phyloP scores from a whole-genome alignment of 768 basidiomycete species.

The Boletus speciosus region DNA sequence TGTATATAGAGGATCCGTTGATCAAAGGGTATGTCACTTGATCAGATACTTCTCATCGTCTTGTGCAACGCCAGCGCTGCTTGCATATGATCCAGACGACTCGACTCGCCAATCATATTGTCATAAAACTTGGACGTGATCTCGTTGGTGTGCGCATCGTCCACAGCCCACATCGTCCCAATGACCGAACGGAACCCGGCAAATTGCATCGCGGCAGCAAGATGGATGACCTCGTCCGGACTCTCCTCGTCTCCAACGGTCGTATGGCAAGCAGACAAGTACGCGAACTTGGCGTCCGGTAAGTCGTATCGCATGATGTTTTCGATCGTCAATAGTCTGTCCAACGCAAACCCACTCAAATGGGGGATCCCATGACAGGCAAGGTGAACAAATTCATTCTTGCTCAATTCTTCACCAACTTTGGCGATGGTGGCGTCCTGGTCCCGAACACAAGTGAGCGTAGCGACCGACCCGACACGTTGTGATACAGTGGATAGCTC shows the following conservation, averaged over 20 bases:
- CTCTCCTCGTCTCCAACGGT: background rate
- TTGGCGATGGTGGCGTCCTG: background rate
- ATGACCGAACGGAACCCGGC: slow-evolving; percentile 7
- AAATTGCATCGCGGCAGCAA: background rate
- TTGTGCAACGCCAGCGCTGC: background rate
- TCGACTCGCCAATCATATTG: background rate
- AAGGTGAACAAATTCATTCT: background rate
- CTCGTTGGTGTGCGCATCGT: background rate
- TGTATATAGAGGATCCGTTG: background rate
- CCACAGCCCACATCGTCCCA: slow-evolving; percentile 6
- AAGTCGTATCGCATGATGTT: background rate
- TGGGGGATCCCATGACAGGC: background rate
- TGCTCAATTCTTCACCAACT: background rate
- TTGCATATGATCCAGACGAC: background rate
- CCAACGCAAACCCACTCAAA: background rate
- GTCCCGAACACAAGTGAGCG: background rate
- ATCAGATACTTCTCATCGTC: background rate
- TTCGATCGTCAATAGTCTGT: background rate
- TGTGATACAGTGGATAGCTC: background rate
- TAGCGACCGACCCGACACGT: background rate
- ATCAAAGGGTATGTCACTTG: background rate
- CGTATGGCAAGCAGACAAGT: slow-evolving; percentile 1
- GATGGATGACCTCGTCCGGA: slow-evolving; percentile 1
- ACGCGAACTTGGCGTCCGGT: background rate
- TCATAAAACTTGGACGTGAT: background rate